Evolutionary conservation across 2,329 filamentous ascomycete species (phyloP).

Genomic region (Pseudogymnoascus destructans): DNA sequence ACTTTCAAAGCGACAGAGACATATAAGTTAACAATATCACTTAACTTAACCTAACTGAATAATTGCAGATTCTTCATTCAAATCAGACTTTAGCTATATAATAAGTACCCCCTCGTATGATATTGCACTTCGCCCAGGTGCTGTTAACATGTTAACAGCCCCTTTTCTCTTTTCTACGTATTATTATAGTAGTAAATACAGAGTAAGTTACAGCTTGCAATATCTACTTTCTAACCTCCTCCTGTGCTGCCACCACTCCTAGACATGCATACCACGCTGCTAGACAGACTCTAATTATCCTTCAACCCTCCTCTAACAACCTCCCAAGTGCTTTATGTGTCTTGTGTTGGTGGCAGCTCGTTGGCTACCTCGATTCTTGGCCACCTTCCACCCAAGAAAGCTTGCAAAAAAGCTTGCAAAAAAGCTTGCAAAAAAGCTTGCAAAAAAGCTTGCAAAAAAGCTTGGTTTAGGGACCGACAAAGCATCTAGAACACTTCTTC

Average conservation of each 20-base stretch:
- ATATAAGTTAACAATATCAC: too few relatives aligned
- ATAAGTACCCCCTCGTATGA: not conserved
- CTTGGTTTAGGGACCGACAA: not conserved
- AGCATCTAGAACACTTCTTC: not conserved
- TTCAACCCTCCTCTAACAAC: not conserved
- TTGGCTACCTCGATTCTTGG: not conserved
- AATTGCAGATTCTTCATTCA: not conserved
- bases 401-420: too few relatives aligned
- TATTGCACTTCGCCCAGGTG: not conserved
- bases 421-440: too few relatives aligned
- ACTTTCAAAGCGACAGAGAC: not conserved
- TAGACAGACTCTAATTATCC: not conserved
- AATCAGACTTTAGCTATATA: not conserved
- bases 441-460: too few relatives aligned
- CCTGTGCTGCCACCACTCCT: not conserved
- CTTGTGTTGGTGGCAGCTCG: not conserved
- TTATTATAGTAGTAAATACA: not conserved
- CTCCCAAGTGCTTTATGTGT: constrained; percentile 1
- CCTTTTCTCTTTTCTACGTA: not conserved
- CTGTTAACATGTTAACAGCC: not conserved
- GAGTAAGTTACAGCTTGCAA: not conserved
- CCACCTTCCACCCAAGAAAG: not conserved
- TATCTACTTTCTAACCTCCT: not conserved
- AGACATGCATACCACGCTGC: not conserved
- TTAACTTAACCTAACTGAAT: too few relatives aligned